These are phyloP conservation scores for Cladobotryum protrusum DNA, from an alignment of 2,329 filamentous ascomycete genomes.

Conservation along the genomic window DNA sequence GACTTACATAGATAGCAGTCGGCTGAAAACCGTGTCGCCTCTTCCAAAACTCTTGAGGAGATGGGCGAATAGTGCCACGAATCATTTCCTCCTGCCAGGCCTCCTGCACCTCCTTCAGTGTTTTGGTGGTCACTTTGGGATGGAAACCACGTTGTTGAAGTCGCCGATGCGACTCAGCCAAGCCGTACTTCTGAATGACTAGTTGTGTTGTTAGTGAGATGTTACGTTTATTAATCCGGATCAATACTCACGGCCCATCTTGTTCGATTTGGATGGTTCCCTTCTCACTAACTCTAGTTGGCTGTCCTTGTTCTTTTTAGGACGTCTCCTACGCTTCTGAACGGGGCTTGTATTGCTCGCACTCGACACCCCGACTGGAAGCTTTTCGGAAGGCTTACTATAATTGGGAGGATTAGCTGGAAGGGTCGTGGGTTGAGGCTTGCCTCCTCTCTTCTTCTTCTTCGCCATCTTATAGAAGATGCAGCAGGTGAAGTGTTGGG, in stretches of 20 bases:
- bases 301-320: neutral
- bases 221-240: neutral
- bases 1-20: no score
- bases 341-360: no score
- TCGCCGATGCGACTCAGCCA: slow-evolving; percentile 10
- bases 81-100: slow-evolving; percentile 1
- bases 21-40: no score
- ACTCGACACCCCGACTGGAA: no score
- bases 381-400: neutral
- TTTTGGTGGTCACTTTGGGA: slow-evolving; percentile 13
- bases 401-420: neutral
- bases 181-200: slow-evolving; percentile 11
- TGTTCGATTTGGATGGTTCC: neutral
- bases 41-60: neutral
- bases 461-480: no score
- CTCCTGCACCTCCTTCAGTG: slow-evolving; percentile 4
- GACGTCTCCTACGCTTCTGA: no score
- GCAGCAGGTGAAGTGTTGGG: neutral
- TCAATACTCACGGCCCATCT: slow-evolving; percentile 1
- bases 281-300: neutral
- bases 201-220: neutral
- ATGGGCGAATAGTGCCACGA: neutral
- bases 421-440: no score
- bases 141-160: slow-evolving; percentile 14
- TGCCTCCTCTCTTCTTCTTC: no score